phyloP scores from a whole-genome alignment of 768 basidiomycete species.

The Mrakia frigida region DNA sequence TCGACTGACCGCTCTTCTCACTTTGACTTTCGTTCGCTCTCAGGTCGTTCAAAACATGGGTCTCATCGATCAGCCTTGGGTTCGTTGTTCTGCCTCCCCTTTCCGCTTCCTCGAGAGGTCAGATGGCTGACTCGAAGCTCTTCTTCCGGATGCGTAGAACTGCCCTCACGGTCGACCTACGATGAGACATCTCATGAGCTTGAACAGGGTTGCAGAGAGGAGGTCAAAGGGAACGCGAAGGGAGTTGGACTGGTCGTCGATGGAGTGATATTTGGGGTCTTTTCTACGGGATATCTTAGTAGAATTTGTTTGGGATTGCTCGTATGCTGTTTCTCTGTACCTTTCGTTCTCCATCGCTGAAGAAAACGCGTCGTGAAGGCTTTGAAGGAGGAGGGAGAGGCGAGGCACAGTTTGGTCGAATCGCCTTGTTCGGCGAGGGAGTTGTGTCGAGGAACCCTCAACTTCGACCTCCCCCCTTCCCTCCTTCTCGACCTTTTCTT shows the following conservation, averaged over 20 bases:
- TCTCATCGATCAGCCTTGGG: slow-evolving; percentile 49
- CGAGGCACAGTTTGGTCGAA: not conserved
- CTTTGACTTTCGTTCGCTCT: not conserved
- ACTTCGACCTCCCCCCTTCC: not conserved
- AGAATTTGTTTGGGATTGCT: not conserved
- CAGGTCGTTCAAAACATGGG: slow-evolving; percentile 47
- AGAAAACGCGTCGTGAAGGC: not conserved
- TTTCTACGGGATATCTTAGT: not conserved
- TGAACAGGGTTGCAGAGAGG: slow-evolving; percentile 23
- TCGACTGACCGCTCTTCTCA: no score
- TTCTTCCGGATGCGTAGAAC: slow-evolving; percentile 36
- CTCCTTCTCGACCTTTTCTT: not conserved
- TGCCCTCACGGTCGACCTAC: slow-evolving; percentile 48
- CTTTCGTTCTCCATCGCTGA: not conserved
- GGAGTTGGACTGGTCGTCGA: not conserved
- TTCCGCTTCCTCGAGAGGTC: not conserved
- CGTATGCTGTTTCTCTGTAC: not conserved
- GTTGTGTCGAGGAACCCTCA: not conserved
- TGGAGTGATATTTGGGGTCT: not conserved
- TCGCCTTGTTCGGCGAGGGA: no score
- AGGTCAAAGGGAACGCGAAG: not conserved
- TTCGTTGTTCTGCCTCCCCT: slow-evolving; percentile 14
- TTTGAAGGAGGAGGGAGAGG: not conserved
- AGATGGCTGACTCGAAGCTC: not conserved
- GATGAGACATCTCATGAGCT: slow-evolving; percentile 45